These are phyloP conservation scores for Smallanthus sonchifolius DNA, from an alignment of 129 eudicot genomes.

Conservation along the genomic window DNA sequence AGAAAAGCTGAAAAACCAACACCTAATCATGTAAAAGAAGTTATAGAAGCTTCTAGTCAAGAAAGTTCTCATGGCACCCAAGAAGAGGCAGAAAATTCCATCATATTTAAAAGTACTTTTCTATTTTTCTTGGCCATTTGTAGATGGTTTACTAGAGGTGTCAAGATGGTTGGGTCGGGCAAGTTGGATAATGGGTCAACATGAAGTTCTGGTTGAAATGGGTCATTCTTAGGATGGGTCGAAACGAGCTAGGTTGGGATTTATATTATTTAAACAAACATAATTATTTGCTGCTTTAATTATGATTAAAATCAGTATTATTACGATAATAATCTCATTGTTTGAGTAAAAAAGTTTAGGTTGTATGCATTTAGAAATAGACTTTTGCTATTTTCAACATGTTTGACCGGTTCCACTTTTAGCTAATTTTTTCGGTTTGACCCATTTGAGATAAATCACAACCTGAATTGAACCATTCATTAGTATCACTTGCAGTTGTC, in stretches of 20 bases:
- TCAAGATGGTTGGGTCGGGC: background rate
- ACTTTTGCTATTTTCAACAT: background rate
- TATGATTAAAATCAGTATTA: background rate
- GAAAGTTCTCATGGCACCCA: conserved; percentile 10
- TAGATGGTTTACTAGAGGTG: background rate
- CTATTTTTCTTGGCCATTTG: conserved; percentile 2
- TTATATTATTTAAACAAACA: background rate
- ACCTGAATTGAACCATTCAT: background rate
- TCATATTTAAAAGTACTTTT: conserved; percentile 25
- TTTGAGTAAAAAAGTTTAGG: background rate
- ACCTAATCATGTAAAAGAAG: background rate
- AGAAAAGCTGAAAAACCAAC: conserved; percentile 27
- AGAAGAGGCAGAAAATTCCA: conserved; percentile 19
- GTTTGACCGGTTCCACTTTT: background rate
- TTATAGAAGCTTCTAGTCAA: conserved; percentile 22
- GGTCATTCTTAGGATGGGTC: background rate
- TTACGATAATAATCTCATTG: background rate
- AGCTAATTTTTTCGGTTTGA: background rate
- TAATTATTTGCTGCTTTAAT: background rate
- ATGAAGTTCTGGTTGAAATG: background rate
- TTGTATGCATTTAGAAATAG: background rate
- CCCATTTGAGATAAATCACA: background rate
- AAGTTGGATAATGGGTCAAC: background rate
- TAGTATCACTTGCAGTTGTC: background rate
- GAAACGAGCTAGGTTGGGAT: background rate